Base-by-base conservation (phyloP, 2,329 filamentous ascomycete species). In the Aureobasidium sp. region DNA sequence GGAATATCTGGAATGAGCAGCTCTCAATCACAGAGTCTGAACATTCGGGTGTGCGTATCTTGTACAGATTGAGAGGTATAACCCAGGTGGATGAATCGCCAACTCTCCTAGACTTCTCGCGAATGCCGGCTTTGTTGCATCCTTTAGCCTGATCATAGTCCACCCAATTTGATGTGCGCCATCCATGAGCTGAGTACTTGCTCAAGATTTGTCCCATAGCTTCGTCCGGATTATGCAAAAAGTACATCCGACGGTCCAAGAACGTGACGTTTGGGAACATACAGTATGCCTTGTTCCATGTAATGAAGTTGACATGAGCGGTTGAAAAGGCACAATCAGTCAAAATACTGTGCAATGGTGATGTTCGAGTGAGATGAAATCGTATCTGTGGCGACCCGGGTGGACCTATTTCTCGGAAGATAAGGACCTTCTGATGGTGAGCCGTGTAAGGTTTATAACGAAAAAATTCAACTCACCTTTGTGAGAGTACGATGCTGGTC, bases 191-290 rank as follows among this genome's bases (percentile, higher is more conserved):
- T 6, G 41, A 47, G 34, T 62, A 62, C 1, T 55, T 47, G 22
- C 17, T 48, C 36, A 62, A 20, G 20, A 62, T 51, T 17, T 49
- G 34, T 41, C 51, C 52, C 25, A 62, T 52, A 27, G 49, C 39
- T 27, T 62, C 41, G 15, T 61, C 45, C 1, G 51, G 62, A 14
- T 48, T 22, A 17, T 59, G 47, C n/a, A 59, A 22, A 6, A 61
- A 52, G 3, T 61, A 44, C 41, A 61, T 63, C 3, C 51, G 41
- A 27, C 58, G 44, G 27, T 60, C 41, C 11, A 34, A 27, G 39
- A 63, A 61, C 5, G 62, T 63, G 7, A 63, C n/a, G 5, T 56
- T 47, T 1, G 62, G 62, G 25, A 63, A 63, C n/a, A 63, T 44
- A 27, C 45, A 47, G 31, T 63, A 63, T 7, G 56, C 62, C 52